Conservation (phyloP, 2,329 filamentous ascomycete genomes). For the Pseudogymnoascus sp. region DNA sequence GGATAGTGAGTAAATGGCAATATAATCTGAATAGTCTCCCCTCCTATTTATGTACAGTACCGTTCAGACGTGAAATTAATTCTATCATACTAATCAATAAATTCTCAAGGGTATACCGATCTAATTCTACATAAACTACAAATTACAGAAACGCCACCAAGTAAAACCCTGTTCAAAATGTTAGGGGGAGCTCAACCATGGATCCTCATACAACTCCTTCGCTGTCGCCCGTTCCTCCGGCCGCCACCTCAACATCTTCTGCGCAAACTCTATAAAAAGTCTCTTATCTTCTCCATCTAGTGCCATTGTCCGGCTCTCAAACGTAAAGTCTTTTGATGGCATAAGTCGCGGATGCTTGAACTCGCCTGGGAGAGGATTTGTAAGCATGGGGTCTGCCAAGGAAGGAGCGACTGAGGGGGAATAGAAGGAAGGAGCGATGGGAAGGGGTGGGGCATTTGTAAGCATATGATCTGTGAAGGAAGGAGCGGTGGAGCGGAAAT, state of each 20-base stretch:
- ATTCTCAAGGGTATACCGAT: neutral
- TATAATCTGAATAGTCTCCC: neutral
- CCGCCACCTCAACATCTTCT: conserved; percentile 29
- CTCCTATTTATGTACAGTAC: neutral
- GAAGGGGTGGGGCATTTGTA: neutral
- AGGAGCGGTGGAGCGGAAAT: too few relatives aligned
- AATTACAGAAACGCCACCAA: neutral
- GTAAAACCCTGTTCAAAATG: neutral
- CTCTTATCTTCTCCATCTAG: conserved; percentile 27
- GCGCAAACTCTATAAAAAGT: conserved; percentile 28
- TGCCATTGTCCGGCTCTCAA: conserved; percentile 22
- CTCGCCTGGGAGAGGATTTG: neutral
- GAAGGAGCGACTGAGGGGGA: too few relatives aligned
- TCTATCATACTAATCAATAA: neutral
- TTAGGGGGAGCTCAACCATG: conserved; percentile 19
- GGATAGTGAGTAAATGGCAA: neutral
- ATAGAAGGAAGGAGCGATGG: neutral
- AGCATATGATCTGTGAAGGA: neutral
- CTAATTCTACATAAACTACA: neutral
- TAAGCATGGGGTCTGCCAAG: neutral
- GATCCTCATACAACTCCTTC: conserved; percentile 28
- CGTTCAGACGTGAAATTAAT: neutral
- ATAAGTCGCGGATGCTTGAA: neutral
- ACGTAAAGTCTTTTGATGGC: neutral
- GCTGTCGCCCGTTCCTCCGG: conserved; percentile 31